phyloP scores from a whole-genome alignment of 805 yeast species.

The Nakazawaea wyomingensis region DNA sequence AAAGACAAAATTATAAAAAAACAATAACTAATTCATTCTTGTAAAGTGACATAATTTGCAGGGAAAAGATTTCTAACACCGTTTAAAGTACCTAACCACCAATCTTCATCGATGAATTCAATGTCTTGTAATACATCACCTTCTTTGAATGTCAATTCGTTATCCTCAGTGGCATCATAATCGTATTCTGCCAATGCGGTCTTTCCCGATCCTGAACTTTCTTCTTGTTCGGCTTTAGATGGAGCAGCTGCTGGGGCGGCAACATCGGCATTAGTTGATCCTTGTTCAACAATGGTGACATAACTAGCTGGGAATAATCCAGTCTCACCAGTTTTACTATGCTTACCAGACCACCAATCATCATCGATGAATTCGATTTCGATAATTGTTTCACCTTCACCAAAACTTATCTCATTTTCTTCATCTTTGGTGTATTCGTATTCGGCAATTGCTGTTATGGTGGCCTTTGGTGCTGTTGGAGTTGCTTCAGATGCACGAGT shows the following conservation, averaged over 20 bases:
- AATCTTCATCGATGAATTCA: conserved; percentile 87
- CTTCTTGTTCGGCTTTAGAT: conserved; percentile 17
- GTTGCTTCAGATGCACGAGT: conserved; percentile 19
- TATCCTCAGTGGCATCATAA: conserved; percentile 89
- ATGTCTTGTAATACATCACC: conserved; percentile 79
- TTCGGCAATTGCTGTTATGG: conserved; percentile 62
- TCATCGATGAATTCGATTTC: conserved; percentile 67
- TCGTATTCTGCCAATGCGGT: conserved; percentile 67
- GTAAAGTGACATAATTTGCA: conserved; percentile 65
- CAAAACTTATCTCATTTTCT: conserved; percentile 66
- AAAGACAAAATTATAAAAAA: too few relatives aligned
- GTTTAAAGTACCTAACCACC: conserved; percentile 90
- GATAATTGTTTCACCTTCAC: conserved; percentile 61
- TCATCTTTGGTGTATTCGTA: conserved; percentile 76
- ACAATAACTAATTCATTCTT: conserved; percentile 1
- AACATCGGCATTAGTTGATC: conserved; percentile 10
- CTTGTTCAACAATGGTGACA: conserved; percentile 33
- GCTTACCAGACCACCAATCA: conserved; percentile 58
- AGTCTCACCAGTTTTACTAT: conserved; percentile 33
- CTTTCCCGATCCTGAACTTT: conserved; percentile 23
- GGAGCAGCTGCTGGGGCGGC: conserved; percentile 8
- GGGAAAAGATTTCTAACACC: conserved; percentile 90
- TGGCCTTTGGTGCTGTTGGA: conserved; percentile 12
- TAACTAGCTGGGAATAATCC: conserved; percentile 58
- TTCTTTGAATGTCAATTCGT: conserved; percentile 80